A percentile compares a stretch with the other conserved stretches of the same genome.
phyloP scores from a whole-genome alignment of 805 yeast genomes.

The Candida odintsovae region DNA sequence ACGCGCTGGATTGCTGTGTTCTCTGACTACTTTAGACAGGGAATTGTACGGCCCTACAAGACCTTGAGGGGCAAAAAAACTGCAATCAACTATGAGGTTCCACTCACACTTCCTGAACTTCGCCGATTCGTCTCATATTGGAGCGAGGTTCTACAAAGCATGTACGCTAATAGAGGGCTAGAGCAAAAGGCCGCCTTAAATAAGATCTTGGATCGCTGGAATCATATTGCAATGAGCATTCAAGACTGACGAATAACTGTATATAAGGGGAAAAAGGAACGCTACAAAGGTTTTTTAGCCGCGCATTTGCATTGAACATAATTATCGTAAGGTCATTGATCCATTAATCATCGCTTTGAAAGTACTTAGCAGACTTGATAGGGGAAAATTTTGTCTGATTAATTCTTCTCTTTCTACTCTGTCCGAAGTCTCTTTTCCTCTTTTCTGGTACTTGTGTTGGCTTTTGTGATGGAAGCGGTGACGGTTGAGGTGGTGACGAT shows the following conservation, averaged over 20 bases:
- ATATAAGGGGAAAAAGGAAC: not conserved
- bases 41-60: slow-evolving; percentile 16
- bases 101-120: slow-evolving; percentile 12
- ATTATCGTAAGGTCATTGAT: not conserved
- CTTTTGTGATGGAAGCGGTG: not conserved
- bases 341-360: slow-evolving; percentile 10
- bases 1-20: slow-evolving; percentile 56
- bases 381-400: slow-evolving; percentile 17
- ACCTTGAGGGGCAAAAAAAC: not conserved
- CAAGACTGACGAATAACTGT: not conserved
- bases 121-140: slow-evolving; percentile 38
- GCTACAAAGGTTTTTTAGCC: not conserved
- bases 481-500: not conserved
- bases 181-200: slow-evolving; percentile 29
- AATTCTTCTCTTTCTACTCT: slow-evolving; percentile 19
- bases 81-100: not conserved
- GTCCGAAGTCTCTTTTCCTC: slow-evolving; percentile 16
- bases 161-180: slow-evolving; percentile 34
- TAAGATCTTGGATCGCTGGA: slow-evolving; percentile 31
- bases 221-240: not conserved
- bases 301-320: not conserved
- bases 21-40: slow-evolving; percentile 35
- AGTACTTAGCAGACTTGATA: slow-evolving; percentile 20
- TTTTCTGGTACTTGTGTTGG: slow-evolving; percentile 1
- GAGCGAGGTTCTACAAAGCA: slow-evolving; percentile 36